phyloP scores from a whole-genome alignment of 1,284 basidiomycete species.

The Stereum hirsutum region DNA sequence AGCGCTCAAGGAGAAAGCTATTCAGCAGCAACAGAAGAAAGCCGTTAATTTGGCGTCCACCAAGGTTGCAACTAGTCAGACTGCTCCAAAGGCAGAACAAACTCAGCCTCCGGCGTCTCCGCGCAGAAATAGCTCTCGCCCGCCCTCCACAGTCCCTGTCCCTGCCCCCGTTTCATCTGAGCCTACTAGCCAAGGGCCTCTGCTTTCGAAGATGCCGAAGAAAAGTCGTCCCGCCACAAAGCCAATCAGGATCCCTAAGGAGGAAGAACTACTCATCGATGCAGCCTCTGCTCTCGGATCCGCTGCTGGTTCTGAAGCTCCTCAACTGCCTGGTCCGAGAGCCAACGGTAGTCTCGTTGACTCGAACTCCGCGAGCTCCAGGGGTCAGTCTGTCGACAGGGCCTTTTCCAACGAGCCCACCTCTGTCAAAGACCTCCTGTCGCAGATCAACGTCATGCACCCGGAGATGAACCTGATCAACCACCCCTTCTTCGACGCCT shows the following conservation, averaged over 20 bases:
- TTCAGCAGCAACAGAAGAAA: conserved; percentile 22
- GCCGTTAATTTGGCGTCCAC: conserved; percentile 17
- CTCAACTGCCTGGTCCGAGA: conserved; percentile 25
- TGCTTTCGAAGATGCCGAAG: conserved; percentile 72
- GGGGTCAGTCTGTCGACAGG: conserved; percentile 50
- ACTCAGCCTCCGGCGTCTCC: conserved; percentile 11
- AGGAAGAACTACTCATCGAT: conserved; percentile 39
- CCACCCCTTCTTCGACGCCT: conserved; percentile 65
- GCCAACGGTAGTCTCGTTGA: conserved; percentile 22
- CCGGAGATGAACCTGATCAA: conserved; percentile 55
- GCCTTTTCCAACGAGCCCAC: conserved; percentile 28
- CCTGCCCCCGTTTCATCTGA: conserved; percentile 16
- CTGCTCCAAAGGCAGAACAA: conserved; percentile 5
- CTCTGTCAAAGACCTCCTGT: conserved; percentile 50
- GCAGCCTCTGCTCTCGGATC: conserved; percentile 34
- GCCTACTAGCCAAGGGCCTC: conserved; percentile 44
- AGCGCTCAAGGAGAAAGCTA: conserved; percentile 19
- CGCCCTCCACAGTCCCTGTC: conserved; percentile 11
- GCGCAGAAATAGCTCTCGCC: conserved; percentile 6
- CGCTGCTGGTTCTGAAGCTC: conserved; percentile 34
- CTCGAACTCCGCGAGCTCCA: conserved; percentile 42
- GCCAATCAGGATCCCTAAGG: conserved; percentile 48
- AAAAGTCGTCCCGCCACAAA: conserved; percentile 63
- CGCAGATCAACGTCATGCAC: conserved; percentile 52
- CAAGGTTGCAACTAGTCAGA: conserved; percentile 14